These are phyloP conservation scores for Trichophyton verrucosum DNA, from an alignment of 2,329 filamentous ascomycete species.

Conservation along the genomic window DNA sequence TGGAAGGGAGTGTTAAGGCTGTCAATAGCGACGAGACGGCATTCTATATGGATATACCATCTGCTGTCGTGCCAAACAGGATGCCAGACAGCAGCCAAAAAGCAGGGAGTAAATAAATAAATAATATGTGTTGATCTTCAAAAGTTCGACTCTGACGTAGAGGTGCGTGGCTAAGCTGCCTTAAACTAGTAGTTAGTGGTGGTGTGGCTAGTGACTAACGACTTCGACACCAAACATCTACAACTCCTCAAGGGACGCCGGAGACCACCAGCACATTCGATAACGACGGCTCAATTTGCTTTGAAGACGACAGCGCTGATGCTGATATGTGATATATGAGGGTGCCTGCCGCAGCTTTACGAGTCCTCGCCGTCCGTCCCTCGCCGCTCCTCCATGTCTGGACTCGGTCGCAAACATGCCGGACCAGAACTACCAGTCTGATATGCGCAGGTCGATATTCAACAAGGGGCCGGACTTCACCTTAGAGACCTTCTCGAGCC, in stretches of 20 bases:
- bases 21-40: no score
- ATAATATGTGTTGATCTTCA: no score
- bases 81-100: no score
- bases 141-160: no score
- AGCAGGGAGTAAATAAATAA: no score
- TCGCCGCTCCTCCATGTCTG: conserved; percentile 9
- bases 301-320: neutral
- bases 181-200: no score
- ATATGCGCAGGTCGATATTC: conserved; percentile 49
- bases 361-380: neutral
- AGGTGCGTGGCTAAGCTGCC: no score
- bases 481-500: conserved; percentile 74
- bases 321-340: neutral
- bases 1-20: neutral
- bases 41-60: no score
- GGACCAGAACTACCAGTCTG: conserved; percentile 19
- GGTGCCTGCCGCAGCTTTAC: neutral
- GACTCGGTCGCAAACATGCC: conserved; percentile 21
- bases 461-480: conserved; percentile 71
- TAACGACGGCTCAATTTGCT: neutral
- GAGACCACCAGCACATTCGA: neutral
- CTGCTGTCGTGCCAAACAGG: no score
- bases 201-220: no score
- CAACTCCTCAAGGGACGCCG: no score
- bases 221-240: no score